Conservation (phyloP, 2,329 filamentous ascomycete species). For the Pseudocercospora vitis region DNA sequence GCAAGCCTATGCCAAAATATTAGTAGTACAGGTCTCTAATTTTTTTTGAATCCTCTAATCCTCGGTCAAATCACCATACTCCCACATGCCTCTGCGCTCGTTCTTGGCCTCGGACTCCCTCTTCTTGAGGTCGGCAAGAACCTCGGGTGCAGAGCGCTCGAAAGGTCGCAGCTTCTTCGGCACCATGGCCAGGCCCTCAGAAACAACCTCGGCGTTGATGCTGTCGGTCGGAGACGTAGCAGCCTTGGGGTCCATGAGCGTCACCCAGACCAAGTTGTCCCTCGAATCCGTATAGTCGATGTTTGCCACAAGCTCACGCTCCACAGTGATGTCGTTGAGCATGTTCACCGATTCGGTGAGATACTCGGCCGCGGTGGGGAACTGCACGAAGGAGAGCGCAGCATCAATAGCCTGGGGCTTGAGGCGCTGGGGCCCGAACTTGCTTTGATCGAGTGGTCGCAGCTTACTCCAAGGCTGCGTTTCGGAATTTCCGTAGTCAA, state of each 20-base stretch:
- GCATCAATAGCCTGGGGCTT: constrained; percentile 86
- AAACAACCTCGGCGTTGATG: constrained; percentile 84
- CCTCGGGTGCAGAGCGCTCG: constrained; percentile 74
- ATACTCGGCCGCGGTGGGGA: constrained; percentile 80
- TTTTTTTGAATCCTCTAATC: no score
- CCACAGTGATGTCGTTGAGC: constrained; percentile 70
- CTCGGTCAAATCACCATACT: constrained; percentile 95
- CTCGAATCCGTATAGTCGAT: constrained; percentile 79
- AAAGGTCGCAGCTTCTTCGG: constrained; percentile 87
- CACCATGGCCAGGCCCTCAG: constrained; percentile 84
- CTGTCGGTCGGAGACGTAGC: constrained; percentile 65
- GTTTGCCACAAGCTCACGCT: constrained; percentile 77
- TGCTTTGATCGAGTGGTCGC: constrained; percentile 72
- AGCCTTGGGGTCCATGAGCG: constrained; percentile 75
- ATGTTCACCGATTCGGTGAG: constrained; percentile 75
- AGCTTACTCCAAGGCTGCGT: constrained; percentile 80
- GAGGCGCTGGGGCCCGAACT: constrained; percentile 79
- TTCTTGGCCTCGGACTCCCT: constrained; percentile 77
- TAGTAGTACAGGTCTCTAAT: neutral
- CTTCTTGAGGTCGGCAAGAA: constrained; percentile 70
- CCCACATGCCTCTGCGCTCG: constrained; percentile 86
- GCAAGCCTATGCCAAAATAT: neutral
- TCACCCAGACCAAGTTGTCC: constrained; percentile 76
- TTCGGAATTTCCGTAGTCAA: constrained; percentile 96
- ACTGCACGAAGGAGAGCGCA: constrained; percentile 81